These are phyloP conservation scores for Cystobasidium slooffiae DNA, from an alignment of 1,284 basidiomycete genomes.

Conservation along the genomic window DNA sequence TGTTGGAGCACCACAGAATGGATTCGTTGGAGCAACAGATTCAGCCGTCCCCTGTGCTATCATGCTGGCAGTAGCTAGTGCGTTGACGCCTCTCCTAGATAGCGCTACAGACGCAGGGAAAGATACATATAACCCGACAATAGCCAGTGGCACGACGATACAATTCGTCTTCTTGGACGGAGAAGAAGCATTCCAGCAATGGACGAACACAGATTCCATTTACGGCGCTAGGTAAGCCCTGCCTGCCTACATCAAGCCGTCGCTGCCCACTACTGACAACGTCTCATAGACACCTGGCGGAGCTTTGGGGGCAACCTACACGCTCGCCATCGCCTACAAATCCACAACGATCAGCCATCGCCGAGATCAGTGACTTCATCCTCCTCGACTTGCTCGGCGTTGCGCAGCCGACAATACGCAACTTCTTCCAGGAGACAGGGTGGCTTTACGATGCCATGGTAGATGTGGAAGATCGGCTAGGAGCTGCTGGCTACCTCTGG, in stretches of 20 bases:
- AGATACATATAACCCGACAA: constrained; percentile 62
- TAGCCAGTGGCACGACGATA: constrained; percentile 77
- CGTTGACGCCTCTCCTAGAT: constrained; percentile 73
- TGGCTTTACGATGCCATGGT: constrained; percentile 83
- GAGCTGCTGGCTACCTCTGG: constrained; percentile 48
- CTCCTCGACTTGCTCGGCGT: constrained; percentile 79
- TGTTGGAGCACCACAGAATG: constrained; percentile 68
- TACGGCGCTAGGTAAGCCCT: constrained; percentile 81
- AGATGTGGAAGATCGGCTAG: constrained; percentile 66
- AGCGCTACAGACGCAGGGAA: constrained; percentile 60
- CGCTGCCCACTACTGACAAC: constrained; percentile 3
- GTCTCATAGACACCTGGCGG: constrained; percentile 74
- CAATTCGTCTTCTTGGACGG: constrained; percentile 98
- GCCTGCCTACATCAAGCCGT: constrained; percentile 18
- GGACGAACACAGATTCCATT: constrained; percentile 87
- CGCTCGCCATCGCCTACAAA: constrained; percentile 66
- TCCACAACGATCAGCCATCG: constrained; percentile 65
- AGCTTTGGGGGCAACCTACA: constrained; percentile 66
- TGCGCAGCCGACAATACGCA: constrained; percentile 69
- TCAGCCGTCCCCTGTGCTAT: constrained; percentile 95
- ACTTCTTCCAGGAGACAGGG: constrained; percentile 82
- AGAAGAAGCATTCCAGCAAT: constrained; percentile 90
- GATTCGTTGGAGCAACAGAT: constrained; percentile 98
- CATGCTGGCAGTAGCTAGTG: constrained; percentile 84
- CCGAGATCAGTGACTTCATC: constrained; percentile 82